These are phyloP conservation scores for Russula sp. DNA, from an alignment of 768 basidiomycete species.

Conservation along the genomic window DNA sequence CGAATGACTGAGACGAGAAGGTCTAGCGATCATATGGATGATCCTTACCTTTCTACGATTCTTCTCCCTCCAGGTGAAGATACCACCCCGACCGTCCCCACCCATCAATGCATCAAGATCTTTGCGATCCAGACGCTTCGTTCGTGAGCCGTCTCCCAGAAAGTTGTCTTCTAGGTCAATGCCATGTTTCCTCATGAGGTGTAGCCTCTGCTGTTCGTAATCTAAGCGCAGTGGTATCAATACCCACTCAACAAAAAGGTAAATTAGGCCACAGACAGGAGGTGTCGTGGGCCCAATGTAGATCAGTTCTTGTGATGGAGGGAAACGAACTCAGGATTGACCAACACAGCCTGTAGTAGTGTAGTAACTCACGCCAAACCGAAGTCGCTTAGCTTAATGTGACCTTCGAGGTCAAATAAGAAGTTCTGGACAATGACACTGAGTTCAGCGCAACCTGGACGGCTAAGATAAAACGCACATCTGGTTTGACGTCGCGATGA, in stretches of 20 bases:
- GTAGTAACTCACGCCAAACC: slow-evolving; percentile 76
- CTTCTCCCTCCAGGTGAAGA: slow-evolving; percentile 96
- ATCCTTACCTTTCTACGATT: slow-evolving; percentile 78
- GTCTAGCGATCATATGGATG: slow-evolving; percentile 29
- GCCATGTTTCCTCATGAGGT: slow-evolving; percentile 86
- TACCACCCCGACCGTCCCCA: slow-evolving; percentile 69
- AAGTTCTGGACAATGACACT: slow-evolving; percentile 62
- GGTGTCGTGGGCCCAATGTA: slow-evolving; percentile 97
- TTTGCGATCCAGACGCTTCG: slow-evolving; percentile 72
- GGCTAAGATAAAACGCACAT: slow-evolving; percentile 44
- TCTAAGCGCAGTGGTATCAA: slow-evolving; percentile 41
- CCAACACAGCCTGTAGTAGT: background rate
- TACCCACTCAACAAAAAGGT: slow-evolving; percentile 8
- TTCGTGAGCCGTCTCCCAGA: slow-evolving; percentile 63
- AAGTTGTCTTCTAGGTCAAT: slow-evolving; percentile 86
- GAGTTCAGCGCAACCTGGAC: slow-evolving; percentile 1
- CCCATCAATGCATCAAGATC: slow-evolving; percentile 84
- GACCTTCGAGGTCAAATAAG: slow-evolving; percentile 87
- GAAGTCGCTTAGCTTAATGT: slow-evolving; percentile 93
- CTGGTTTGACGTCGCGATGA: slow-evolving; percentile 96
- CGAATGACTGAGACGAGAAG: slow-evolving; percentile 12
- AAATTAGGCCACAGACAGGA: slow-evolving; percentile 51
- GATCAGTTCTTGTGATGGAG: slow-evolving; percentile 57
- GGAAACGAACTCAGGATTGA: slow-evolving; percentile 4
- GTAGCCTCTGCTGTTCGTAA: slow-evolving; percentile 89